phyloP scores from a whole-genome alignment of 169 alveolate species.

The Eimeria necatrix region DNA sequence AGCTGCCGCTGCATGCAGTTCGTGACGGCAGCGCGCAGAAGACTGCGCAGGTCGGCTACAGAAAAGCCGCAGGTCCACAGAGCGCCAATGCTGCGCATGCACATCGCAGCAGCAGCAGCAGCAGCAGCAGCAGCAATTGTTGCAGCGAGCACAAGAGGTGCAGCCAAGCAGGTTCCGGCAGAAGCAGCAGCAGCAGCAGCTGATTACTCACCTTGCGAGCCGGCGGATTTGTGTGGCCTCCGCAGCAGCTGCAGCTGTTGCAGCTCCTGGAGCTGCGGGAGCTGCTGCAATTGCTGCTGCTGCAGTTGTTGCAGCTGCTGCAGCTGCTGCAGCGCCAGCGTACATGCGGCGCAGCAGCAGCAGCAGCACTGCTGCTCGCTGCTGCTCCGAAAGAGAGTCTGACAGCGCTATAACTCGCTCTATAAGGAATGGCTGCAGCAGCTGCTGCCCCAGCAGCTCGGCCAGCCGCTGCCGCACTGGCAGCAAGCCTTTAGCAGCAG shows the following conservation, averaged over 20 bases:
- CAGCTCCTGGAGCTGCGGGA: not conserved
- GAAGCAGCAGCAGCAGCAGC: conserved; percentile 20
- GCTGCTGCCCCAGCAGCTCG: conserved; percentile 17
- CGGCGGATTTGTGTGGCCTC: not conserved
- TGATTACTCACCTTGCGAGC: not conserved
- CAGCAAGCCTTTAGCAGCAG: conserved; percentile 18
- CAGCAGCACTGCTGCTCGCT: conserved; percentile 37
- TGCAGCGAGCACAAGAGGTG: not conserved
- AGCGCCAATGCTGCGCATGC: conserved; percentile 24
- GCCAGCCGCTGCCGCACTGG: conserved; percentile 66
- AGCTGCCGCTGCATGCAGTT: conserved; percentile 63
- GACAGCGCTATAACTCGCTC: conserved; percentile 17
- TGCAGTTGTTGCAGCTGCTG: not conserved
- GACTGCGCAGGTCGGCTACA: conserved; percentile 43
- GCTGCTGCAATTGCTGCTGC: conserved; percentile 12
- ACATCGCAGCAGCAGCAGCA: conserved; percentile 36
- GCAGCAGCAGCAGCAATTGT: conserved; percentile 35
- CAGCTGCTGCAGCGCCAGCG: conserved; percentile 8
- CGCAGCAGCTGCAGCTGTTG: not conserved
- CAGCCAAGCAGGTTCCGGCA: not conserved
- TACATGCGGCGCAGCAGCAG: conserved; percentile 69
- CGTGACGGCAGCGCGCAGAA: conserved; percentile 45
- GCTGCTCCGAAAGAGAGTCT: conserved; percentile 1
- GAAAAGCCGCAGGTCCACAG: conserved; percentile 65
- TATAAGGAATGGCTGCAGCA: conserved; percentile 50